These are phyloP conservation scores for Vigna unguiculata DNA, from an alignment of 306 rosid species.

Conservation along the genomic window DNA sequence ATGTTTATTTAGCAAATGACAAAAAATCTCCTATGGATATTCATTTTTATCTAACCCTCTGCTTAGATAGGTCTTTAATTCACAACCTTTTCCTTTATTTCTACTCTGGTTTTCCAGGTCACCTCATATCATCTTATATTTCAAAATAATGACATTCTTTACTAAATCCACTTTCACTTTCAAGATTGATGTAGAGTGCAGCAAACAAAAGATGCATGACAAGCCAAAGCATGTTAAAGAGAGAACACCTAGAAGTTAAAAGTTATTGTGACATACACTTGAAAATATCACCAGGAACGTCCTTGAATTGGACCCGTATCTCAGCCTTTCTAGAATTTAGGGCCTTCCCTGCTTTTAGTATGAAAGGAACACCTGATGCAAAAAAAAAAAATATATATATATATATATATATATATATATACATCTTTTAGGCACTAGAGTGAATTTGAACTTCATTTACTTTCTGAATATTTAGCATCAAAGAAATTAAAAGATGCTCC, in stretches of 20 bases:
- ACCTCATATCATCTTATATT: slow-evolving; percentile 6
- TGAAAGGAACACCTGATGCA: slow-evolving; percentile 80
- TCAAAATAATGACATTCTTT: slow-evolving; percentile 4
- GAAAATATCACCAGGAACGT: slow-evolving; percentile 93
- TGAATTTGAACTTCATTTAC: background rate
- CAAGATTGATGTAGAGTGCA: slow-evolving; percentile 23
- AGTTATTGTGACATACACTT: slow-evolving; percentile 60
- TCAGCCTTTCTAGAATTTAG: slow-evolving; percentile 87
- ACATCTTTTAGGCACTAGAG: background rate
- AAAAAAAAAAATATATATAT: background rate
- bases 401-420: too few species aligned
- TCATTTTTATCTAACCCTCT: background rate
- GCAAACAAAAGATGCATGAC: slow-evolving; percentile 3
- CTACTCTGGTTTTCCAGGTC: background rate
- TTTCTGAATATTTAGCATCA: slow-evolving; percentile 12
- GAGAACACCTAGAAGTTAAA: slow-evolving; percentile 25
- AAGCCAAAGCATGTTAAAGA: slow-evolving; percentile 31
- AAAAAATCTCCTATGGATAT: background rate
- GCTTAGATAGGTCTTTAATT: background rate
- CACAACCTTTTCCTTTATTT: slow-evolving; percentile 12
- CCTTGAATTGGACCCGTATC: slow-evolving; percentile 87
- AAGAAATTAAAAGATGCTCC: background rate
- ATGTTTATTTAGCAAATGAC: background rate
- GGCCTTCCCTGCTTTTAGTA: slow-evolving; percentile 91
- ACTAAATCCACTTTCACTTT: slow-evolving; percentile 11